Evolutionary conservation across 1,284 basidiomycete species (phyloP), one percentile per base, ranked within the genome.

Genomic region (Takashimella koratensis): DNA sequence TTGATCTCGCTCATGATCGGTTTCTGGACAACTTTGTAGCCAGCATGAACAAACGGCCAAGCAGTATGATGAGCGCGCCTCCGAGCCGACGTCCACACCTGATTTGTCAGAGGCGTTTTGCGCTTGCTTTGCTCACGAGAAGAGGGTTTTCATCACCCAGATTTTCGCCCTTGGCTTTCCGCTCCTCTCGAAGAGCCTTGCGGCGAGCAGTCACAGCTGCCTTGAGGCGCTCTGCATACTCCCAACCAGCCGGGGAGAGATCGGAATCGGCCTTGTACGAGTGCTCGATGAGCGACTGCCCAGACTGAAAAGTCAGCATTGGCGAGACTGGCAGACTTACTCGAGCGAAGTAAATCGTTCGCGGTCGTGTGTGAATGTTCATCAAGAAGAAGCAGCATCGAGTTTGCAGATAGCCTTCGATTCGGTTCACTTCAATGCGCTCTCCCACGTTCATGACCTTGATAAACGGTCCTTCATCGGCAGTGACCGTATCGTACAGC

Each of bases 261-360:
- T 98, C 96, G 0, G 95, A 93, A 70, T 98, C 95, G 25, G 95
- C 94, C 77, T 96, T 97, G 81, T 95, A 98, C 3, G 94, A 96
- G 73, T 98, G 96, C 71, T 99, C 96, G 60, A 98, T 94, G 53
- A 97, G 82, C 5, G 90, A 96, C 80, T 92, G 91, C 11, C 92
- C 92, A 4, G 91, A 94, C 89, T 78, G 59, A 16, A 20, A 1
- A 13, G 4, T 6, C 19, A 16, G 19, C 25, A 46, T 6, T 12
- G 19, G n/a, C n/a, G n/a, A n/a, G 2, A 12, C 4, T 23, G 6
- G 5, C 2, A 41, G 20, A 73, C 86, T 57, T 67, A 94, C 91
- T 45, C 92, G 79, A 4, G 92, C 92, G 75, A 96, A 95, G 74
- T 91, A 95, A 56, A 94, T 95, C 43, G 87, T 93, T 20, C 94